Evolutionary conservation across 352 stramenopile species (phyloP).

Genomic region (Globisporangium abappressorium): DNA sequence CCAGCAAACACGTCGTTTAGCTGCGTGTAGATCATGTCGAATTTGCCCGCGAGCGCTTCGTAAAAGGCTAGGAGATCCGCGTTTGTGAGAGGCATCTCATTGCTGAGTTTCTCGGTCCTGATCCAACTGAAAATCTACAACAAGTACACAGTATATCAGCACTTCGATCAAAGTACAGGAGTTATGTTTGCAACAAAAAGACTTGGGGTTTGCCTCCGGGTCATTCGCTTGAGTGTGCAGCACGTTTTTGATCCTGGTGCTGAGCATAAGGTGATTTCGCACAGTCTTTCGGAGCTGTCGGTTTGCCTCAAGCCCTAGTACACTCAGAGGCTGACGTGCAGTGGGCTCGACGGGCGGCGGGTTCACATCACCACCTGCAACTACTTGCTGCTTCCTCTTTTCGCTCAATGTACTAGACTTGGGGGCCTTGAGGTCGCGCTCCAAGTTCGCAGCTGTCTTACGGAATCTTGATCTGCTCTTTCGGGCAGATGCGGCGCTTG

Average conservation of each 20-base stretch:
- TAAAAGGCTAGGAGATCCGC: constrained; percentile 5
- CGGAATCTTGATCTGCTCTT: constrained; percentile 10
- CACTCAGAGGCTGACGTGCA: not conserved
- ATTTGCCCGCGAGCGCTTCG: not conserved
- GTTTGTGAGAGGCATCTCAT: not conserved
- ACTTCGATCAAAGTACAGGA: no score
- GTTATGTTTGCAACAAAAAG: no score
- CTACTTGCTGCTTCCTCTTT: not conserved
- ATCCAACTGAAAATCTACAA: not conserved
- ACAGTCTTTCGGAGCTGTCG: constrained; percentile 6
- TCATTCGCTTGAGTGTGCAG: not conserved
- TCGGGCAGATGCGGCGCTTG: constrained; percentile 9
- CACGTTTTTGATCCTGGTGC: not conserved
- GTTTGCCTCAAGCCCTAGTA: constrained; percentile 3
- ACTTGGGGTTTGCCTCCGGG: not conserved
- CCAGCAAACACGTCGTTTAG: constrained; percentile 7
- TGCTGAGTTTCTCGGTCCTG: constrained; percentile 2
- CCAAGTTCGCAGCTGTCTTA: not conserved
- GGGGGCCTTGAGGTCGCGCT: constrained; percentile 2
- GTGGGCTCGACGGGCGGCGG: not conserved
- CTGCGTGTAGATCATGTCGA: constrained; percentile 14
- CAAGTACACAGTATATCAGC: no score
- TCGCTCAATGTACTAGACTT: not conserved
- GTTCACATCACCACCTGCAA: no score
- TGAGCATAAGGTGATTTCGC: not conserved